These are phyloP conservation scores for Erythrophleum fordii DNA, from an alignment of 306 rosid species.

Conservation along the genomic window DNA sequence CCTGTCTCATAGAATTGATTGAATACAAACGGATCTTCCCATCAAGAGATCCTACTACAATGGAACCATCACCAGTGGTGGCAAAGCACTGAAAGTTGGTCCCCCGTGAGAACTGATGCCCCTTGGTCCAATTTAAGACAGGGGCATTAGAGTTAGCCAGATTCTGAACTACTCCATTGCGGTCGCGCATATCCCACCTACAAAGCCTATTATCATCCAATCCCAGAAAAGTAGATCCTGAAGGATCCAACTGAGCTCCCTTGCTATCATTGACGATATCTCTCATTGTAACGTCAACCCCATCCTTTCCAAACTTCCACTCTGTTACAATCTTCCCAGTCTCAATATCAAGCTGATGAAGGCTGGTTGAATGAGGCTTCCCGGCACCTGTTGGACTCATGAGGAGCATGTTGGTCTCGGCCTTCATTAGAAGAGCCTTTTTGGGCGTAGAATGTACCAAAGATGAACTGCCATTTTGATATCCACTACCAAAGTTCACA, in stretches of 20 bases:
- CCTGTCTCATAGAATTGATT: constrained; percentile 83
- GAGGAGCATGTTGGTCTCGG: constrained; percentile 95
- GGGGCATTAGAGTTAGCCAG: constrained; percentile 66
- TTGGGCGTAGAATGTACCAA: constrained; percentile 66
- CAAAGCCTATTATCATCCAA: constrained; percentile 98
- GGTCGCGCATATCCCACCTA: constrained; percentile 99
- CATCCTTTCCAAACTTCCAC: constrained; percentile 94
- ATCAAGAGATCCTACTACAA: constrained; percentile 93
- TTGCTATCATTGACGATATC: constrained; percentile 90
- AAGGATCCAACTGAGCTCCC: constrained; percentile 93
- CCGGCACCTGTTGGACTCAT: constrained; percentile 86
- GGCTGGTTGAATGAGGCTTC: constrained; percentile 76
- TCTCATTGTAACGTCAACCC: constrained; percentile 91
- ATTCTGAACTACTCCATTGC: constrained; percentile 89
- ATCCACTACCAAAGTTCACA: constrained; percentile 71
- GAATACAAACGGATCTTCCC: constrained; percentile 95
- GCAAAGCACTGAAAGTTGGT: constrained; percentile 98
- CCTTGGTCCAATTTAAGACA: constrained; percentile 90
- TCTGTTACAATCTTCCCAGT: constrained; percentile 88
- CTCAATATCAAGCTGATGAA: constrained; percentile 95
- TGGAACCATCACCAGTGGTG: constrained; percentile 93
- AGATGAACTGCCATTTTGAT: constrained; percentile 36
- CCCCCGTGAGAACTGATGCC: constrained; percentile 95
- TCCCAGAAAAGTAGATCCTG: constrained; percentile 92
- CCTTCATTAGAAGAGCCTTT: constrained; percentile 90